Evolutionary conservation across 768 basidiomycete genomes (phyloP).

Genomic region (Zangia roseola): DNA sequence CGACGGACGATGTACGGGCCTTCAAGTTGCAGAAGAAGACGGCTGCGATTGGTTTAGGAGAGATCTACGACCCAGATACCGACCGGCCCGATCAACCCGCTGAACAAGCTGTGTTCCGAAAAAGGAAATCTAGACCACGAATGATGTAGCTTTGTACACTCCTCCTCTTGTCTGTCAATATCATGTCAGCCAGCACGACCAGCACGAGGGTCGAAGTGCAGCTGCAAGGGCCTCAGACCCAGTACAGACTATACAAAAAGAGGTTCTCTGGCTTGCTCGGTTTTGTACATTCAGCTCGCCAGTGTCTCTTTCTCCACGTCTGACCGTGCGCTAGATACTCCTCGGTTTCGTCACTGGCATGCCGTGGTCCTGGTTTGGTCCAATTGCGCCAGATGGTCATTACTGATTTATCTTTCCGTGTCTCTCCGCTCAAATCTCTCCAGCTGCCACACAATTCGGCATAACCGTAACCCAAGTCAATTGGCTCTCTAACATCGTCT

Average conservation of each 20-base stretch:
- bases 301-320: neutral
- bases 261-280: slow-evolving; percentile 66
- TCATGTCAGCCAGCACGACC: no score
- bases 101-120: slow-evolving; percentile 22
- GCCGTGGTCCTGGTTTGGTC: slow-evolving; percentile 83
- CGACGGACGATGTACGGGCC: slow-evolving; percentile 50
- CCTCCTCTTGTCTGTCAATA: neutral
- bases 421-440: neutral
- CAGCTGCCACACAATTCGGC: slow-evolving; percentile 63
- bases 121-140: slow-evolving; percentile 7
- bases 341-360: slow-evolving; percentile 64
- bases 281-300: slow-evolving; percentile 42
- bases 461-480: slow-evolving; percentile 72
- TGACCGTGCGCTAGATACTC: slow-evolving; percentile 42
- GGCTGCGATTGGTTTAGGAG: slow-evolving; percentile 56
- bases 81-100: slow-evolving; percentile 4
- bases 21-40: slow-evolving; percentile 73
- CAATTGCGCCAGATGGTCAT: slow-evolving; percentile 69
- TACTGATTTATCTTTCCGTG: no score
- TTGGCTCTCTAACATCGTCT: slow-evolving; percentile 75
- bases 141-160: neutral
- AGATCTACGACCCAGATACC: slow-evolving; percentile 69
- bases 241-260: slow-evolving; percentile 66
- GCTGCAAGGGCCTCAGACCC: neutral
- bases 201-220: no score